Evolutionary conservation across 2,329 filamentous ascomycete genomes (phyloP), one percentile per base, ranked within the genome.

Genomic region (Cyphellophora attinorum): DNA sequence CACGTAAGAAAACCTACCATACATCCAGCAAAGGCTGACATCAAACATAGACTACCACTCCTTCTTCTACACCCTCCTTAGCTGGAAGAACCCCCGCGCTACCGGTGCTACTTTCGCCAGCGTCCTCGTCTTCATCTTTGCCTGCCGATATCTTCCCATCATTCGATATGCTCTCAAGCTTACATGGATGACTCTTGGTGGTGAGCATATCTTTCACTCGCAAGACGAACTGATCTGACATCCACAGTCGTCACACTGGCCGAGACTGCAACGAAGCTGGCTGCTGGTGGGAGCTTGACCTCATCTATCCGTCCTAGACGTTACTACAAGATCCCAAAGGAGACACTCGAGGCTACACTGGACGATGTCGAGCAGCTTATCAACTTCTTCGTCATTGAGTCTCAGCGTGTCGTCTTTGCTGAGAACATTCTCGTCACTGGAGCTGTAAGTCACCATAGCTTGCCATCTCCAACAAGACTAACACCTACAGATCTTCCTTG

Each of bases 311-410:
- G 76, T 39, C 76, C 76, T 15, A 67, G 66, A 51, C 71, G 72
- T 52, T 80, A 80, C 66, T 79, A 76, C 61, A 76, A 70, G 31
- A 70, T 80, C 39, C 72, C 74, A 21, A 74, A 74, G 53, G 75
- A 78, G 48, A 73, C 70, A 31, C 63, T 78, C 21, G 75, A 79
- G 55, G 70, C 67, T 38, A 57, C 74, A 14, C 59, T 76, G 31
- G 74, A 76, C 45, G 76, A 79, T 52, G 53, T 76, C 11, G 72
- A 76, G 54, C 74, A 79, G 58, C 61, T 80, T 35, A 64, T 74
- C 59, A 78, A 79, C 62, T 80, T 80, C 60, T 75, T 79, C 57
- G 66, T 79, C 47, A 77, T 80, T 43, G 76, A 80, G 54, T 73
- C 75, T 53, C 76, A 80, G 62, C 70, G 76, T 39, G 67, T 79